These are phyloP conservation scores for Lasiodiplodia gonubiensis DNA, from an alignment of 2,329 filamentous ascomycete species.

Conservation along the genomic window DNA sequence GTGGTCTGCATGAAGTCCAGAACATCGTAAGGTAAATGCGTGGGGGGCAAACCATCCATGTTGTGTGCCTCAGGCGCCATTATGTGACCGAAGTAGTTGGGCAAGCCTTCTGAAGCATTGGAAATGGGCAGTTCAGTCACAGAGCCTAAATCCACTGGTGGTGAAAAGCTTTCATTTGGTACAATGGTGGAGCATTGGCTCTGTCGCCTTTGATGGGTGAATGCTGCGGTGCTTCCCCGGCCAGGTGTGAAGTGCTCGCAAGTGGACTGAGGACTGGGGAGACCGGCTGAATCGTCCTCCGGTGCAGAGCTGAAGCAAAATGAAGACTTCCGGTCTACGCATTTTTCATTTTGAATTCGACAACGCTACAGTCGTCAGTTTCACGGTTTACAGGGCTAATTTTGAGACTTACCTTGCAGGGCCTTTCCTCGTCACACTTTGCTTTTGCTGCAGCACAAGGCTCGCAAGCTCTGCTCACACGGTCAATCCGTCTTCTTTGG, in stretches of 20 bases:
- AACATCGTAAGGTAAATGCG: conserved; percentile 29
- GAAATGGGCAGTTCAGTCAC: background rate
- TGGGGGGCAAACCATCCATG: conserved; percentile 31
- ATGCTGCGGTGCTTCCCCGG: no score
- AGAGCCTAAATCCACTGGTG: no score
- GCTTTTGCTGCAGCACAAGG: conserved; percentile 40
- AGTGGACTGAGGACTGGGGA: conserved; percentile 2
- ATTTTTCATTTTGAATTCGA: conserved; percentile 29
- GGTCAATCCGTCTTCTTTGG: conserved; percentile 33
- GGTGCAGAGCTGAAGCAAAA: conserved; percentile 35
- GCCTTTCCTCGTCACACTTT: conserved; percentile 40
- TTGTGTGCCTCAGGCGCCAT: background rate
- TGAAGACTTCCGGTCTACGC: conserved; percentile 24
- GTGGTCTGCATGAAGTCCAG: conserved; percentile 28
- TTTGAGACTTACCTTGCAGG: conserved; percentile 36
- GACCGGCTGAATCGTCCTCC: conserved; percentile 32
- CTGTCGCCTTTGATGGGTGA: background rate
- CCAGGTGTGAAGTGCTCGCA: background rate
- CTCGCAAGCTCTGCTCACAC: conserved; percentile 41
- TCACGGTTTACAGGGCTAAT: background rate
- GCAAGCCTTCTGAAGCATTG: background rate
- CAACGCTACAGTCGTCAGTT: conserved; percentile 21
- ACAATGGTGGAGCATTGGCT: background rate
- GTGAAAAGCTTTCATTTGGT: background rate
- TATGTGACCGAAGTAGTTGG: background rate